Conservation (phyloP, 176 grass and related monocot genomes). For the Stipa capillata region DNA sequence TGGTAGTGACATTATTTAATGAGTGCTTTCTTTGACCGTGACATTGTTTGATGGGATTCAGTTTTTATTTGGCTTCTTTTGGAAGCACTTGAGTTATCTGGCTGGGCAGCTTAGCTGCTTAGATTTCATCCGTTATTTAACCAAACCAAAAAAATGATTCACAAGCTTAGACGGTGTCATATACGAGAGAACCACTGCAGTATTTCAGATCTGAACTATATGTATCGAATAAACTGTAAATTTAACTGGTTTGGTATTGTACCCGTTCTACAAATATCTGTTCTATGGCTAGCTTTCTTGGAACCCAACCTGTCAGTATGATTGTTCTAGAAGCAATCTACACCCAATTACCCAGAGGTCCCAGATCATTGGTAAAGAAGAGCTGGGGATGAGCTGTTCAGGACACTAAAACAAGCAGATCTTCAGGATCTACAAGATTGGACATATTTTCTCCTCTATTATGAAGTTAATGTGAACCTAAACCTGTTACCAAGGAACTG, state of each 20-base stretch:
- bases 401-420: background rate
- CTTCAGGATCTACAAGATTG: background rate
- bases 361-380: background rate
- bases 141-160: background rate
- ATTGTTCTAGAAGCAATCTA: background rate
- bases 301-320: background rate
- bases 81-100: background rate
- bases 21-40: constrained; percentile 18
- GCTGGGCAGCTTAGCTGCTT: background rate
- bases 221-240: background rate
- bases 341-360: background rate
- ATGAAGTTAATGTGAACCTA: background rate
- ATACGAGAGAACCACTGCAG: background rate
- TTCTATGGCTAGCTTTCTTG: background rate
- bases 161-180: background rate
- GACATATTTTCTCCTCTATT: background rate
- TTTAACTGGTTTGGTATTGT: background rate
- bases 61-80: constrained; percentile 1
- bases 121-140: constrained; percentile 9
- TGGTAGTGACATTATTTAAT: constrained; percentile 26
- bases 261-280: background rate
- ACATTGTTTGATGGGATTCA: background rate
- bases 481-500: background rate
- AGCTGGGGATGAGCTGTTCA: constrained; percentile 7
- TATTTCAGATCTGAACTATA: constrained; percentile 22